Evolutionary conservation across 2,329 filamentous ascomycete genomes (phyloP), one percentile per base, ranked within the genome.

Genomic region (Elsinoe ampelina): DNA sequence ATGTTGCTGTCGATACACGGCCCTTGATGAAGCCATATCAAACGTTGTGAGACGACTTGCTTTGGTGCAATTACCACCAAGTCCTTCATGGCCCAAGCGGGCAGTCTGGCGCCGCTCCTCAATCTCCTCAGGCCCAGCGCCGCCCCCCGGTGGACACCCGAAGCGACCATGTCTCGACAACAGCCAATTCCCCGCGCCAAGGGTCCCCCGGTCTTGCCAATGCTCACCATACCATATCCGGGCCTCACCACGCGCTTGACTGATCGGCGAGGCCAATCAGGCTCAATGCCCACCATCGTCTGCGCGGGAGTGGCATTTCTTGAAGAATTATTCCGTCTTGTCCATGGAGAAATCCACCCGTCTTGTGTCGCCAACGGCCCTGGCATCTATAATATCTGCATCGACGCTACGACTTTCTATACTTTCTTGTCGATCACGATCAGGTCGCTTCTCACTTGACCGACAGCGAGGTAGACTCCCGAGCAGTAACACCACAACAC

Each of bases 331-430:
- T 39, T 52, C 48, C 48, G 48, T 52, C 48, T 52, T 52, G 48
- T 52, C 48, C 32, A 38, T 52, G 48, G 48, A 52, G 48, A 52
- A 52, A 52, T 52, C 34, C 19, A 52, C 48, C 48, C 48, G 48
- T 52, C 48, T 52, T 52, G 48, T 39, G 17, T 52, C 48, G 32
- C 19, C 35, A 22, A 38, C n/a, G n/a, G 30, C 17, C 34, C 32
- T 52, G 34, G 13, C 26, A 39, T 38, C 35, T 52, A 52, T 52
- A 52, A 36, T 39, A 52, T 52, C 48, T 52, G 32, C 15, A 36
- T 36, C 19, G 15, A 26, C 34, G 32, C 48, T 52, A 52, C 36
- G 26, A 39, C 45, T 50, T 50, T 32, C 17, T 34, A n/a, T 19
- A 50, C 11, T 35, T 11, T 50, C 30, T 30, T 15, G 45, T 35